phyloP scores from a whole-genome alignment of 352 stramenopile species.

The Aphanomyces astaci region DNA sequence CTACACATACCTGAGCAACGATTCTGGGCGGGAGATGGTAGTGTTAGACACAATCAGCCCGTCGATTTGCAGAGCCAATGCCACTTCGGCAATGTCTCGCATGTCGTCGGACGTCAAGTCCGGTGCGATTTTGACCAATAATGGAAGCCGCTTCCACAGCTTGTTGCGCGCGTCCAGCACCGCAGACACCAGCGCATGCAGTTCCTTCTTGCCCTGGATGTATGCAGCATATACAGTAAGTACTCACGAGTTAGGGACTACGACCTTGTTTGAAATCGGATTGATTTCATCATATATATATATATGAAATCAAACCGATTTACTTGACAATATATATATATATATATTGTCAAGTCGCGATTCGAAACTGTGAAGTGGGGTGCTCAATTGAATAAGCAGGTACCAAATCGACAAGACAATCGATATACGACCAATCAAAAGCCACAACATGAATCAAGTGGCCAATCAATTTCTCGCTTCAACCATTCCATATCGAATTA shows the following conservation, averaged over 20 bases:
- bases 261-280: too few relatives aligned
- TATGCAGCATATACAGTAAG: neutral
- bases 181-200: constrained; percentile 65
- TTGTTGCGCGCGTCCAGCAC: constrained; percentile 59
- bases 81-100: constrained; percentile 89
- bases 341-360: too few relatives aligned
- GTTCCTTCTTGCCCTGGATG: constrained; percentile 45
- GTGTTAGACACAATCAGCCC: constrained; percentile 98
- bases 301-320: neutral
- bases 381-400: too few relatives aligned
- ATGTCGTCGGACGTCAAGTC: constrained; percentile 94
- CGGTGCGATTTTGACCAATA: constrained; percentile 97
- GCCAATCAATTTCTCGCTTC: too few relatives aligned
- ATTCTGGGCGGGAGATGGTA: constrained; percentile 84
- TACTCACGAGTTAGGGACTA: too few relatives aligned
- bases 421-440: too few relatives aligned
- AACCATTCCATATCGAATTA: too few relatives aligned
- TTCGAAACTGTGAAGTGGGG: too few relatives aligned
- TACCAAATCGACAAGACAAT: too few relatives aligned
- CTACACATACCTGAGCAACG: constrained; percentile 50
- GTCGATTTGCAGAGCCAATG: constrained; percentile 84
- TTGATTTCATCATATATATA: too few relatives aligned
- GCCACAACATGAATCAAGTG: too few relatives aligned
- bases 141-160: constrained; percentile 62
- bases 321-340: too few relatives aligned